Conservation (phyloP, 352 stramenopile genomes). For the Phytophthora idaei region DNA sequence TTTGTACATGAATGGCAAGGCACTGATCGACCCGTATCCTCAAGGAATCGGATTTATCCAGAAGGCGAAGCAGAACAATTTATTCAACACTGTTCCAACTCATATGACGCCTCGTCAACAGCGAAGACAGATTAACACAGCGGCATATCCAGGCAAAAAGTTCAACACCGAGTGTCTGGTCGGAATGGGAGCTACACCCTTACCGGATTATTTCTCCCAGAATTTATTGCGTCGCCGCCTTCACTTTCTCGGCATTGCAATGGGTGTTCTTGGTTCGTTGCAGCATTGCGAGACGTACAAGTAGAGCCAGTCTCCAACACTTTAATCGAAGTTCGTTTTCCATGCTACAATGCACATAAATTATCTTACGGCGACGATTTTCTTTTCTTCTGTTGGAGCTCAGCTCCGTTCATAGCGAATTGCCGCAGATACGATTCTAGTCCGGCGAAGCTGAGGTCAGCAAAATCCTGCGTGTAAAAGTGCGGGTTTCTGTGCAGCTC, state of each 20-base stretch:
- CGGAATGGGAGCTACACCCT: conserved; percentile 45
- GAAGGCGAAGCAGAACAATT: conserved; percentile 34
- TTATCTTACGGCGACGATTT: conserved; percentile 10
- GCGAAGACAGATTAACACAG: conserved; percentile 22
- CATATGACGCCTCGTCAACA: conserved; percentile 56
- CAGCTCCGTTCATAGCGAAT: conserved; percentile 15
- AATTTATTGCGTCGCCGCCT: conserved; percentile 48
- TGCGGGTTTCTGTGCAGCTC: conserved; percentile 26
- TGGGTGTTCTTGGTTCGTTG: conserved; percentile 32
- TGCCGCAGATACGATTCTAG: conserved; percentile 15
- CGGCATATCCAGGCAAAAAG: conserved; percentile 15
- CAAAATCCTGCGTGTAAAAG: conserved; percentile 17
- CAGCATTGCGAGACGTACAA: conserved; percentile 39
- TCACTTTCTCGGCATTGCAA: conserved; percentile 46
- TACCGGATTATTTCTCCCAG: conserved; percentile 42
- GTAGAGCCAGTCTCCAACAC: not conserved
- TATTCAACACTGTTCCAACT: conserved; percentile 53
- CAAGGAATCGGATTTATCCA: conserved; percentile 43
- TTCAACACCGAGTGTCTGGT: conserved; percentile 53
- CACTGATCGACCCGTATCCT: conserved; percentile 31
- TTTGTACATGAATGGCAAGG: conserved; percentile 35
- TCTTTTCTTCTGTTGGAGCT: conserved; percentile 16
- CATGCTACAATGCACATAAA: conserved; percentile 3
- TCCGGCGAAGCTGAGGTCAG: conserved; percentile 9
- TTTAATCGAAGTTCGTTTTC: not conserved